Percentiles rank a stretch among this genome's conserved stretches.
Evolutionary conservation across 345 rosid species (phyloP).

Genomic region (Acer saccharum): DNA sequence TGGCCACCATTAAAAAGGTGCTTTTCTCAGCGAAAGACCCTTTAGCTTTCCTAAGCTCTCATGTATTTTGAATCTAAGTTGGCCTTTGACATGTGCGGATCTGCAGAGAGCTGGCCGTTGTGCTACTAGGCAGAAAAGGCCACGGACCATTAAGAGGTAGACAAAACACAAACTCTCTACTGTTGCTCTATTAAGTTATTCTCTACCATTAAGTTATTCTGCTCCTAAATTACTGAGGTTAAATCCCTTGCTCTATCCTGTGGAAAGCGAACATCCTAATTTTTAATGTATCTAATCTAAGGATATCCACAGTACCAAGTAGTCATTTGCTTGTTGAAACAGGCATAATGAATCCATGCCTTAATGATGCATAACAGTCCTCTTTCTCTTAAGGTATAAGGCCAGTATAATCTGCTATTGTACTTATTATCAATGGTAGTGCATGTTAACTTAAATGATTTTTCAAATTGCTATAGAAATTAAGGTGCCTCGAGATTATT

Average conservation of each 20-base stretch:
- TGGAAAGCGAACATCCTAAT: background rate
- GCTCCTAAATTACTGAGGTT: background rate
- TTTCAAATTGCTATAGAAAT: too few relatives aligned
- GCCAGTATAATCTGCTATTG: background rate
- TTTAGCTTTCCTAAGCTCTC: constrained; percentile 1
- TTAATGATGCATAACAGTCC: background rate
- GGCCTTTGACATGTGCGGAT: constrained; percentile 14
- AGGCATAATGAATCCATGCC: background rate
- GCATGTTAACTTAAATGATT: too few relatives aligned
- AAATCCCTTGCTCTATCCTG: background rate
- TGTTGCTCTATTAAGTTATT: background rate
- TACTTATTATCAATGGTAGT: background rate
- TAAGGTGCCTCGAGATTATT: too few relatives aligned
- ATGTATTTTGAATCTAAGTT: constrained; percentile 9
- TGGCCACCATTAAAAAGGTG: constrained; percentile 32
- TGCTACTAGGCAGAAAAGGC: constrained; percentile 35
- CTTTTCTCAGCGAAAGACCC: constrained; percentile 8
- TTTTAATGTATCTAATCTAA: background rate
- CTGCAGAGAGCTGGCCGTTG: constrained; percentile 46
- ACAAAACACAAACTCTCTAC: constrained; percentile 16
- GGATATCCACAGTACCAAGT: background rate
- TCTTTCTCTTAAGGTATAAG: constrained; percentile 1
- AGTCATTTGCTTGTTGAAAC: background rate
- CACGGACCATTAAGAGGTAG: constrained; percentile 48
- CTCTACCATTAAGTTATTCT: background rate